Percentiles rank a stretch among this genome's conserved stretches.
phyloP scores from a whole-genome alignment of 176 grass and related monocot species.

The Musa beccarii region DNA sequence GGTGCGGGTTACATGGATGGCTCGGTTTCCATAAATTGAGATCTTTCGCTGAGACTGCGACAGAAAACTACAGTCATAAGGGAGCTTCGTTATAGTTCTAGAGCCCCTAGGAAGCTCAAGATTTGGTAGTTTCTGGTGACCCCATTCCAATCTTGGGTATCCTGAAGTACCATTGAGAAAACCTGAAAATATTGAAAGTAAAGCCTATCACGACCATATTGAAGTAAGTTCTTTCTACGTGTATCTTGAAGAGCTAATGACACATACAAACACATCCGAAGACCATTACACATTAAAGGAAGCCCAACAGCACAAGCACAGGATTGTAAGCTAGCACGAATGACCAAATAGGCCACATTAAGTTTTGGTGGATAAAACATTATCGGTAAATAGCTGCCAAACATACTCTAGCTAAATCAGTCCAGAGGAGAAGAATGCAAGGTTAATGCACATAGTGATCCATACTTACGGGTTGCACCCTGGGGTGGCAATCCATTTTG shows the following conservation, averaged over 20 bases:
- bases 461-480: no score
- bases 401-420: no score
- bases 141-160: neutral
- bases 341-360: neutral
- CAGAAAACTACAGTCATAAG: neutral
- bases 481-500: no score
- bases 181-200: neutral
- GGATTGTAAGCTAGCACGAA: neutral
- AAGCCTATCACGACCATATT: neutral
- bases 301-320: neutral
- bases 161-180: slow-evolving; percentile 3
- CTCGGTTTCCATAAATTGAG: neutral
- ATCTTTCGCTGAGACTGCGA: neutral
- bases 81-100: neutral
- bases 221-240: neutral
- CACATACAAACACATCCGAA: neutral
- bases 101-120: neutral
- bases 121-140: slow-evolving; percentile 6
- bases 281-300: neutral
- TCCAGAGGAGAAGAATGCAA: no score
- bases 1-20: slow-evolving; percentile 9
- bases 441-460: no score
- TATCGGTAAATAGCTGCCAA: neutral
- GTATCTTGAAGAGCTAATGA: neutral
- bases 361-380: neutral